A percentile compares a stretch with the other conserved stretches of the same genome.
phyloP scores from a whole-genome alignment of 371 early-diverging fungal species.

The Synchytrium microbalum region DNA sequence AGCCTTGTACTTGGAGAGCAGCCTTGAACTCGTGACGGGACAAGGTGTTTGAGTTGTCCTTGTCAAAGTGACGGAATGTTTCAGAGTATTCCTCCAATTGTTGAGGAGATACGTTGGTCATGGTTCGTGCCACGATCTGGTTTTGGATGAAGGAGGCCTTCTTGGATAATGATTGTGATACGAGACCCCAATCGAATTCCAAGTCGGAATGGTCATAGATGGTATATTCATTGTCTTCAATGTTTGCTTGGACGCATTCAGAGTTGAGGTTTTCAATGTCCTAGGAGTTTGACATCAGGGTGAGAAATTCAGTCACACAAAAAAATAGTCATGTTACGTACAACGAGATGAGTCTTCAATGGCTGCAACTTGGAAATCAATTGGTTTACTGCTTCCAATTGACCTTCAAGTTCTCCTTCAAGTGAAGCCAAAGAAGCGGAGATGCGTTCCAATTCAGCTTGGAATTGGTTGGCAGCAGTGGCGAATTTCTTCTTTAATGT shows the following conservation, averaged over 20 bases:
- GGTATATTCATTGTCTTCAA: slow-evolving; percentile 85
- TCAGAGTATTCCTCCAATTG: slow-evolving; percentile 90
- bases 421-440: slow-evolving; percentile 57
- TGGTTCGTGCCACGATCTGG: slow-evolving; percentile 69
- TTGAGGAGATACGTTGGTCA: slow-evolving; percentile 85
- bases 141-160: slow-evolving; percentile 88
- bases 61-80: slow-evolving; percentile 74
- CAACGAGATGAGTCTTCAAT: slow-evolving; percentile 46
- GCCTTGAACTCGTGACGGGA: slow-evolving; percentile 75
- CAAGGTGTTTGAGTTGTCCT: slow-evolving; percentile 54
- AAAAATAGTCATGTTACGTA: slow-evolving; percentile 1
- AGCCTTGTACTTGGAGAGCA: slow-evolving; percentile 76
- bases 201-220: slow-evolving; percentile 83
- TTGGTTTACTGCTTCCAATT: slow-evolving; percentile 54
- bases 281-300: neutral
- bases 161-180: slow-evolving; percentile 70
- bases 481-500: slow-evolving; percentile 62
- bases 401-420: slow-evolving; percentile 64
- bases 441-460: slow-evolving; percentile 52
- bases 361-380: slow-evolving; percentile 41
- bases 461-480: slow-evolving; percentile 68
- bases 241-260: slow-evolving; percentile 72
- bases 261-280: slow-evolving; percentile 53
- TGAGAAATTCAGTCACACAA: neutral
- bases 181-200: slow-evolving; percentile 70